phyloP scores from a whole-genome alignment of 805 yeast genomes.

The Candida adriatica region DNA sequence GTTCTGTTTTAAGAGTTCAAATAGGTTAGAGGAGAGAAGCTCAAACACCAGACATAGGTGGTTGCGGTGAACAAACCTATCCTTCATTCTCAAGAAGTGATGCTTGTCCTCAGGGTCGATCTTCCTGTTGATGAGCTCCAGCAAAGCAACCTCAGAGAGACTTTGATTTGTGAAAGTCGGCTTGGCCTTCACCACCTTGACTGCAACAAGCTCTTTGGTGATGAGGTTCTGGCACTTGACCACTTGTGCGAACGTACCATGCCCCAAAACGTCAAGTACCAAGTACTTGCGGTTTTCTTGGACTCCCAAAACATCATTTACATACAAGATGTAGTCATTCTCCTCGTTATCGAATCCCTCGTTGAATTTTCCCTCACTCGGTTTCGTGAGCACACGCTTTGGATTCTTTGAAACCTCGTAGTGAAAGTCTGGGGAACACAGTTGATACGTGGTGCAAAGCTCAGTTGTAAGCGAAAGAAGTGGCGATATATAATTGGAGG shows the following conservation, averaged over 20 bases:
- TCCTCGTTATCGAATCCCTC: conserved; percentile 86
- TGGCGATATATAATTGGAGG: conserved; percentile 67
- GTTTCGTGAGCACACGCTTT: conserved; percentile 85
- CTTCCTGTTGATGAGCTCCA: conserved; percentile 72
- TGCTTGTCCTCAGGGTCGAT: conserved; percentile 66
- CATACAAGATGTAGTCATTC: conserved; percentile 86
- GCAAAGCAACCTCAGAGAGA: conserved; percentile 77
- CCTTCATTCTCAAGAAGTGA: conserved; percentile 71
- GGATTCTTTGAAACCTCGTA: conserved; percentile 86
- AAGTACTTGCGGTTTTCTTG: conserved; percentile 82
- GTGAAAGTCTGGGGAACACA: conserved; percentile 80
- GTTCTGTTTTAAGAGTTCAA: conserved; percentile 87
- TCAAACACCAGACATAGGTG: conserved; percentile 94
- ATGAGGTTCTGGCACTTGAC: conserved; percentile 77
- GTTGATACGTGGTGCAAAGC: conserved; percentile 69
- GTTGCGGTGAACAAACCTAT: conserved; percentile 85
- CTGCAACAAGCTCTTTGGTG: conserved; percentile 80
- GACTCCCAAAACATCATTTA: conserved; percentile 85
- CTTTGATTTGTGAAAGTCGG: conserved; percentile 90
- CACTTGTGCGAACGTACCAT: conserved; percentile 98
- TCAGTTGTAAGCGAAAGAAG: conserved; percentile 71
- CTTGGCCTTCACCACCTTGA: conserved; percentile 87
- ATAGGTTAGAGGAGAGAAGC: conserved; percentile 76
- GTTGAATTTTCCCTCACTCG: conserved; percentile 73
- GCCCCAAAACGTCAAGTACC: conserved; percentile 86